phyloP scores from a whole-genome alignment of 148 eudicot species.

The Spergularia marina region DNA sequence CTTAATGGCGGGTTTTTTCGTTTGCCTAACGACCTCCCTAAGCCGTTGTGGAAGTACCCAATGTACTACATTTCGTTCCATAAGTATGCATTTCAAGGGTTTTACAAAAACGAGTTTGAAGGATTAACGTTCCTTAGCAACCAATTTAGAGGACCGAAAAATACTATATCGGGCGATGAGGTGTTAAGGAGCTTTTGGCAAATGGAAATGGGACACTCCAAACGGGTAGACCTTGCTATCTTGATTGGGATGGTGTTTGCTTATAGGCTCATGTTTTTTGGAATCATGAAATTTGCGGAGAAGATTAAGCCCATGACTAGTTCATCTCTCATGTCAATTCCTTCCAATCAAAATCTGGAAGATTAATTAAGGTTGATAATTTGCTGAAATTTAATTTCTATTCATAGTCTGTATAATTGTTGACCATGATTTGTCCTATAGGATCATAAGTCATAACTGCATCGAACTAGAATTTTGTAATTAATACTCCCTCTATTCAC shows the following conservation, averaged over 20 bases:
- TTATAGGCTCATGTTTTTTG: slow-evolving; percentile 50
- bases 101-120: slow-evolving; percentile 47
- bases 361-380: too few relatives aligned
- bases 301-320: slow-evolving; percentile 34
- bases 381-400: too few relatives aligned
- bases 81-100: slow-evolving; percentile 40
- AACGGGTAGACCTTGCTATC: slow-evolving; percentile 55
- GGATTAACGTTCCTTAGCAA: slow-evolving; percentile 38
- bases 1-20: slow-evolving; percentile 49
- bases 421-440: too few relatives aligned
- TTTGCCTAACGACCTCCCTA: slow-evolving; percentile 46
- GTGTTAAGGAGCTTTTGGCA: slow-evolving; percentile 48
- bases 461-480: too few relatives aligned
- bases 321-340: neutral
- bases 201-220: slow-evolving; percentile 56
- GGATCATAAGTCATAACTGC: too few relatives aligned
- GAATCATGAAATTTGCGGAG: slow-evolving; percentile 33
- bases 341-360: neutral
- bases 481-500: too few relatives aligned
- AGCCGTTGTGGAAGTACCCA: slow-evolving; percentile 46
- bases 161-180: slow-evolving; percentile 32
- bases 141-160: slow-evolving; percentile 13
- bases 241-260: slow-evolving; percentile 50
- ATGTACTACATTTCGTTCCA: slow-evolving; percentile 47
- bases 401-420: too few relatives aligned